Evolutionary conservation across 805 yeast genomes (phyloP), one percentile per base, ranked within the genome.

Genomic region (Phaffomyces opuntiae): DNA sequence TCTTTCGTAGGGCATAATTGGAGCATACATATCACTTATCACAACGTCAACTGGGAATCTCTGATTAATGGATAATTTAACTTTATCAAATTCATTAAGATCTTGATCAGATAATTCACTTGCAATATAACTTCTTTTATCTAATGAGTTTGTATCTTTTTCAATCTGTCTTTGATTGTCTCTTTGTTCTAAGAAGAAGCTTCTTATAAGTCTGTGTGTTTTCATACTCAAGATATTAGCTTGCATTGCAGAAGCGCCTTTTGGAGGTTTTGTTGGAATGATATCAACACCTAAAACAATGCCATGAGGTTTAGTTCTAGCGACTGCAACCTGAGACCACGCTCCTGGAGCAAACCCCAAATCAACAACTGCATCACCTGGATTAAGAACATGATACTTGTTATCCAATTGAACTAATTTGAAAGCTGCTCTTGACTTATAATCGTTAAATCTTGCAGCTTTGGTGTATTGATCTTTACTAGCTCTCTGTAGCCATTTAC

Each of bases 281-380:
- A 93, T 71, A 64, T 93, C 96, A 11, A 89, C 86, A 6, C 96
- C 96, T 12, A 88, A 59, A 4, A 88, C 78, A 19, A 72, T 67
- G 1, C 88, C 83, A 2, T 66, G 59, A 1, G 73, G 72, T 17
- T 62, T 57, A 1, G 80, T 72, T 45, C 75, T 62, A 44, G 76
- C 77, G 9, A 75, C 65, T 0, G 91, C 90, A 1, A 87, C 90
- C 60, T 88, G 96, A 9, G 91, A 78, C 96, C 96, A 88, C 4
- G 96, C 89, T 0, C 96, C 96, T 0, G 96, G 96, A 0, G 96
- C 95, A 62, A 80, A 89, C 0, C 96, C 96, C 39, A 93, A 67
- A 66, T 93, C 99, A 5, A 93, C 78, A 1, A 93, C 84, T 38
- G 79, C 75, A 52, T 67, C 72, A 0, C 78, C 71, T 3, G 71